These are phyloP conservation scores for Aspergillus conjunctus DNA, from an alignment of 495 filamentous ascomycete species.

Conservation along the genomic window DNA sequence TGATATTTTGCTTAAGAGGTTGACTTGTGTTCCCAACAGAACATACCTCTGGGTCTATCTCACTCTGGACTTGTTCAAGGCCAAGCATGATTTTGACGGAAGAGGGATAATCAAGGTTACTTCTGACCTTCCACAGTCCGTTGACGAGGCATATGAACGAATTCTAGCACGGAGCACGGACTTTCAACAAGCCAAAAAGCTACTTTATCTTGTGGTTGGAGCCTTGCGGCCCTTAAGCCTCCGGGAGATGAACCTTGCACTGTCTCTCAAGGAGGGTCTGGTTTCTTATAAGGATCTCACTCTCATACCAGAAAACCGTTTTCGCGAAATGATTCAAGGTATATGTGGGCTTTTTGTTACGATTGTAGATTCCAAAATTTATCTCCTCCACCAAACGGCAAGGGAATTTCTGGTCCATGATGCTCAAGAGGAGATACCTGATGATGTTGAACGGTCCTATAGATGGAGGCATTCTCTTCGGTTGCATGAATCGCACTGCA, in stretches of 20 bases:
- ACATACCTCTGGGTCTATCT: conserved; percentile 56
- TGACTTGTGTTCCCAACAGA: conserved; percentile 33
- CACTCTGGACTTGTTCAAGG: conserved; percentile 35
- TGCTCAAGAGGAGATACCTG: not conserved
- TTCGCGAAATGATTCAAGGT: conserved; percentile 31
- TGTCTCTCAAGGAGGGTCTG: conserved; percentile 25
- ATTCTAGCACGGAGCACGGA: conserved; percentile 39
- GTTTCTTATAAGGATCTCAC: not conserved
- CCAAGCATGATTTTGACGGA: conserved; percentile 23
- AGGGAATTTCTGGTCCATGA: conserved; percentile 38
- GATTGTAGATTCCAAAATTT: conserved; percentile 37
- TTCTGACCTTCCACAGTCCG: conserved; percentile 32
- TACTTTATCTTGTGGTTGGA: conserved; percentile 43
- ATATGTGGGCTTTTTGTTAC: conserved; percentile 45
- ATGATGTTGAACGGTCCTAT: not conserved
- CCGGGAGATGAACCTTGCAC: conserved; percentile 40
- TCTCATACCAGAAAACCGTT: conserved; percentile 19
- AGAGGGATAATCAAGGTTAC: conserved; percentile 25
- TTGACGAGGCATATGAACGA: conserved; percentile 44
- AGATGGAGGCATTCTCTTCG: conserved; percentile 30
- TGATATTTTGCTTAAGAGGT: conserved; percentile 25
- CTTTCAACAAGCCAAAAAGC: conserved; percentile 26
- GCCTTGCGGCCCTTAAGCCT: conserved; percentile 43
- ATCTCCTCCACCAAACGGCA: conserved; percentile 49
- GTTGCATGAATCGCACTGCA: conserved; percentile 27